A percentile compares a stretch with the other conserved stretches of the same genome.
Evolutionary conservation across 2,329 filamentous ascomycete species (phyloP).

Genomic region (Fusarium mundagurra): DNA sequence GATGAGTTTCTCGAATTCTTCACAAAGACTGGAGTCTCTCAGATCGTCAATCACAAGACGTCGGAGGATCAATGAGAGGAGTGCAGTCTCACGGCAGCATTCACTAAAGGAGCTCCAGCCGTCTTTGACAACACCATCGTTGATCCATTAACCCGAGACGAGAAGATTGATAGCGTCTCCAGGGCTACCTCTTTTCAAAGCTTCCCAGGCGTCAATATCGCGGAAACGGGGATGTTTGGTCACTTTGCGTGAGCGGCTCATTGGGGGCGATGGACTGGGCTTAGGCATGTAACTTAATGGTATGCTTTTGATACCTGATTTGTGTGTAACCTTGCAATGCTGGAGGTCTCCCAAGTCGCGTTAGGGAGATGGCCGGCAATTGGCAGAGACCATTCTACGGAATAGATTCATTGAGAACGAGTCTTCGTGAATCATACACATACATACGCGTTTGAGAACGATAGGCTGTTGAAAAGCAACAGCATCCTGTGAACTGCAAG

Average conservation of each 20-base stretch:
- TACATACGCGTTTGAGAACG: too few relatives aligned
- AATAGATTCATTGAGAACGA: fast-evolving
- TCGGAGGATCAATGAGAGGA: background rate
- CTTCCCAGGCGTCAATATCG: background rate
- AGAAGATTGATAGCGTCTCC: background rate
- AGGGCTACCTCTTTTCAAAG: background rate
- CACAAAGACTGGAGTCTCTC: fast-evolving
- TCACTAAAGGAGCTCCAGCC: background rate
- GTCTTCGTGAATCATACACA: background rate
- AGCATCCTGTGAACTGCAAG: background rate
- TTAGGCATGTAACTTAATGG: background rate
- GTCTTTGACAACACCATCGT: background rate
- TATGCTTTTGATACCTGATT: background rate
- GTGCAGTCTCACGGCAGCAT: background rate
- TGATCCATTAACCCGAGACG: background rate
- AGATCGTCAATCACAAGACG: background rate
- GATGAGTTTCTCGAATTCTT: background rate
- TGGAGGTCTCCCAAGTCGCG: too few relatives aligned
- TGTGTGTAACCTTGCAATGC: background rate
- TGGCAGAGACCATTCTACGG: too few relatives aligned
- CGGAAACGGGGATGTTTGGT: too few relatives aligned
- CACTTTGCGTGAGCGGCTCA: too few relatives aligned
- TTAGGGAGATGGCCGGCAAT: background rate
- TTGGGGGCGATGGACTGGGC: background rate
- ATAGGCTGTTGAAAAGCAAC: background rate